phyloP scores from a whole-genome alignment of 495 filamentous ascomycete species.

The Aspergillus asperescens region DNA sequence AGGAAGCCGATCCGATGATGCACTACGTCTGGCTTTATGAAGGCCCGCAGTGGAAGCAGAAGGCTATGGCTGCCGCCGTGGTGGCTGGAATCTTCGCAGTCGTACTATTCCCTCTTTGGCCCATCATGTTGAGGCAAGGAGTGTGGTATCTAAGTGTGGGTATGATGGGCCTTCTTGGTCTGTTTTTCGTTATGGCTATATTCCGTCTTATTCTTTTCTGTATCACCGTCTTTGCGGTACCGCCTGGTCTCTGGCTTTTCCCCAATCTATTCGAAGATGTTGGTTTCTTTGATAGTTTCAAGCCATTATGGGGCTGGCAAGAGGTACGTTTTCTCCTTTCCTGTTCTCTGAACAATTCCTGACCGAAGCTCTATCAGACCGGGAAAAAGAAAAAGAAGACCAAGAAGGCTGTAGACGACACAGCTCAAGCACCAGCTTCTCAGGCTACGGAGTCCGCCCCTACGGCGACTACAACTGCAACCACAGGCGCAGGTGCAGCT shows the following conservation, averaged over 20 bases:
- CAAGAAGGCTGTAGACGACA: slow-evolving; percentile 52
- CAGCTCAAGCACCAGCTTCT: slow-evolving; percentile 25
- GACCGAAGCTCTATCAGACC: slow-evolving; percentile 18
- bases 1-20: slow-evolving; percentile 82
- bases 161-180: slow-evolving; percentile 81
- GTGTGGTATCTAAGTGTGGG: slow-evolving; percentile 98
- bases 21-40: slow-evolving; percentile 98
- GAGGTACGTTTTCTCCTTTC: slow-evolving; percentile 55
- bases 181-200: slow-evolving; percentile 98
- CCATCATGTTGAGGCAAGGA: slow-evolving; percentile 79
- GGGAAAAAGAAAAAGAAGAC: slow-evolving; percentile 59
- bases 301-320: slow-evolving; percentile 96
- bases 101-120: slow-evolving; percentile 97
- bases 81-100: slow-evolving; percentile 76
- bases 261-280: slow-evolving; percentile 99
- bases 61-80: slow-evolving; percentile 79
- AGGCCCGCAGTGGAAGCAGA: slow-evolving; percentile 86
- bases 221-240: slow-evolving; percentile 75
- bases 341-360: slow-evolving; percentile 11
- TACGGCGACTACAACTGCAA: slow-evolving; percentile 55
- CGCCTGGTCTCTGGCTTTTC: slow-evolving; percentile 94
- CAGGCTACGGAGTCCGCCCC: slow-evolving; percentile 41
- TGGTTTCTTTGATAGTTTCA: slow-evolving; percentile 96
- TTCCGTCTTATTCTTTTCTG: slow-evolving; percentile 94
- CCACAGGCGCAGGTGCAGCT: slow-evolving; percentile 43